These are phyloP conservation scores for Cercospora sp. DNA, from an alignment of 2,329 filamentous ascomycete genomes.

Conservation along the genomic window DNA sequence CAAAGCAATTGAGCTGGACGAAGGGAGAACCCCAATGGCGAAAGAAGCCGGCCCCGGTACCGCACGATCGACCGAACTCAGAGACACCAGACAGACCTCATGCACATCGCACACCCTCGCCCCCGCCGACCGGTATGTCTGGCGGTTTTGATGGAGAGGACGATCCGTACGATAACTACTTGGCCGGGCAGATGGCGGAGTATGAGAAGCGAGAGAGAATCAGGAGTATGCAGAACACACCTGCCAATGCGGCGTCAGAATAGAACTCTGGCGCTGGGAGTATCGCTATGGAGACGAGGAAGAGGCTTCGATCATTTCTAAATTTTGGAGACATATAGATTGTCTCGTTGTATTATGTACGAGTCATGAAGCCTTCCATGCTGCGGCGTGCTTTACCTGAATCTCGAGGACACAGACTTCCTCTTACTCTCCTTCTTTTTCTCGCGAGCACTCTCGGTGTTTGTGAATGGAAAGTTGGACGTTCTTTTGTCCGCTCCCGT, in stretches of 20 bases:
- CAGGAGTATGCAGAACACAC: conserved; percentile 32
- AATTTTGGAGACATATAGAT: background rate
- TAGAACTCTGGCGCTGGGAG: conserved; percentile 1
- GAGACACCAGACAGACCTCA: conserved; percentile 12
- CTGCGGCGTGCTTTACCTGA: conserved; percentile 16
- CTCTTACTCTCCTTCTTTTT: conserved; percentile 37
- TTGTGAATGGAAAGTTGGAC: conserved; percentile 65
- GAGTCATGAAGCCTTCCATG: conserved; percentile 2
- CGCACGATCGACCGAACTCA: conserved; percentile 13
- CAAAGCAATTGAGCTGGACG: conserved; percentile 38
- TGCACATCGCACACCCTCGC: conserved; percentile 28
- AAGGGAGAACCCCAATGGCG: conserved; percentile 31
- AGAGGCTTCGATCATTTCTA: background rate
- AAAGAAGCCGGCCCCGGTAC: conserved; percentile 11
- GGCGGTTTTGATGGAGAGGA: conserved; percentile 39
- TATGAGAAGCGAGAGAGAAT: conserved; percentile 34
- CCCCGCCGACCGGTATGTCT: conserved; percentile 34
- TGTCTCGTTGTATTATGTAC: conserved; percentile 1
- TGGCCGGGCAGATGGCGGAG: conserved; percentile 34
- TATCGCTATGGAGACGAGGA: background rate
- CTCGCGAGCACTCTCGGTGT: conserved; percentile 42
- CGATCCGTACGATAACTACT: conserved; percentile 40
- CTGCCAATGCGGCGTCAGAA: conserved; percentile 26
- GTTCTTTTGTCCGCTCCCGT: conserved; percentile 69
- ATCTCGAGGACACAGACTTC: conserved; percentile 31